phyloP scores from a whole-genome alignment of 1,284 basidiomycete genomes.

The Wallemia hederae region DNA sequence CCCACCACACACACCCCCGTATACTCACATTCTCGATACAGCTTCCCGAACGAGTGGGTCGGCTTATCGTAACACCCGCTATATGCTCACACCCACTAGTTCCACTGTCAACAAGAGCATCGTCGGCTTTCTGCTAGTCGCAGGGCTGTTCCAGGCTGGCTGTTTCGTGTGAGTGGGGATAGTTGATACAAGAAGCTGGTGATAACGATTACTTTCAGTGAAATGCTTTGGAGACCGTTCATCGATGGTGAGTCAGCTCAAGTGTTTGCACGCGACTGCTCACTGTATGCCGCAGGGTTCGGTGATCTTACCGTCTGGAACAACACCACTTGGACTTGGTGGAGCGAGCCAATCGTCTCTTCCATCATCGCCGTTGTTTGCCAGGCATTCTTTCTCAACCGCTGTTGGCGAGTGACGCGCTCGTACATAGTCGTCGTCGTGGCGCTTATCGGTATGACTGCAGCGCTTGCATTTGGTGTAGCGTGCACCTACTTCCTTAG shows the following conservation, averaged over 20 bases:
- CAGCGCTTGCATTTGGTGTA: neutral
- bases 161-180: neutral
- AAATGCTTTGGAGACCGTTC: neutral
- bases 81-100: neutral
- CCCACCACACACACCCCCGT: neutral
- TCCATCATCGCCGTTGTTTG: neutral
- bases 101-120: neutral
- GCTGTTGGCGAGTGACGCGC: neutral
- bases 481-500: neutral
- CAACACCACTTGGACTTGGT: neutral
- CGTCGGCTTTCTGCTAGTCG: neutral
- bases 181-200: too few species aligned
- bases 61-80: neutral
- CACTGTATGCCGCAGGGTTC: neutral
- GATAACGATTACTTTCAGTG: neutral
- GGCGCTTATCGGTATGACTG: neutral
- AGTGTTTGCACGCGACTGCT: neutral
- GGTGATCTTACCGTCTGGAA: slow-evolving; percentile 1
- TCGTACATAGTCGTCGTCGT: neutral
- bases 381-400: neutral
- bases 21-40: neutral
- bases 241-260: neutral
- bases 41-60: slow-evolving; percentile 1
- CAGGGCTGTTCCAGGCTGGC: neutral
- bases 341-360: neutral